Evolutionary conservation across 495 filamentous ascomycete genomes (phyloP).

Genomic region (Penicillium parvum): DNA sequence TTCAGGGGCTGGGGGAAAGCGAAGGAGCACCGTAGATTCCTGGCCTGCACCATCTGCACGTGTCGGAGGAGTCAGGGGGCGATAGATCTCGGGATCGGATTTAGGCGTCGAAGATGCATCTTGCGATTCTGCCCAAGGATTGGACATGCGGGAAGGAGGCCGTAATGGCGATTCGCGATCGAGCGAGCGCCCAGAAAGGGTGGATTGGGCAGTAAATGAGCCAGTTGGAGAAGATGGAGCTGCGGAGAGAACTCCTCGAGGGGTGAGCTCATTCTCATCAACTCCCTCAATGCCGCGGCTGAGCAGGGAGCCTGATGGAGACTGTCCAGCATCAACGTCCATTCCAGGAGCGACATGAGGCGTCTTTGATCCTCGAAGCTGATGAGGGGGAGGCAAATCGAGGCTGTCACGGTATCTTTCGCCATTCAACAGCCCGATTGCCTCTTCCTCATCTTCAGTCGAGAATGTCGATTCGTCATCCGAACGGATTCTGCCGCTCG

Average conservation of each 20-base stretch:
- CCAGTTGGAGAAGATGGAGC: constrained; percentile 30
- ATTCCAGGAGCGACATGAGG: constrained; percentile 13
- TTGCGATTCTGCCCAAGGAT: constrained; percentile 37
- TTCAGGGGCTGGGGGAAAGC: constrained; percentile 36
- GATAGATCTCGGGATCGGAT: constrained; percentile 27
- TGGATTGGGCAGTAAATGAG: constrained; percentile 31
- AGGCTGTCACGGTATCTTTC: constrained; percentile 40
- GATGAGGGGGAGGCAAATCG: constrained; percentile 32
- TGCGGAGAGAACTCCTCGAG: constrained; percentile 31
- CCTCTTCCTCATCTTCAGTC: constrained; percentile 45
- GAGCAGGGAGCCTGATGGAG: constrained; percentile 32
- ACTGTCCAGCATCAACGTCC: constrained; percentile 19
- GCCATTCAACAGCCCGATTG: constrained; percentile 42
- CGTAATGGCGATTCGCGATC: constrained; percentile 30
- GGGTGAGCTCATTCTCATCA: constrained; percentile 34
- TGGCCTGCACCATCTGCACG: constrained; percentile 10
- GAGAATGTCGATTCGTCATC: constrained; percentile 45
- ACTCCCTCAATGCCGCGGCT: constrained; percentile 32
- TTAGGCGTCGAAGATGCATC: constrained; percentile 13
- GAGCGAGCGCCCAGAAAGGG: constrained; percentile 26
- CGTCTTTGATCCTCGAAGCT: constrained; percentile 15
- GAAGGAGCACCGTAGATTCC: constrained; percentile 38
- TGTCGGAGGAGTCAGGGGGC: constrained; percentile 27
- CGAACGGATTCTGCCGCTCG: constrained; percentile 51
- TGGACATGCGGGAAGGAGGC: constrained; percentile 35